A percentile compares a stretch with the other conserved stretches of the same genome.
These are phyloP conservation scores for Scheffersomyces coipomensis DNA, from an alignment of 805 yeast genomes.

Conservation along the genomic window DNA sequence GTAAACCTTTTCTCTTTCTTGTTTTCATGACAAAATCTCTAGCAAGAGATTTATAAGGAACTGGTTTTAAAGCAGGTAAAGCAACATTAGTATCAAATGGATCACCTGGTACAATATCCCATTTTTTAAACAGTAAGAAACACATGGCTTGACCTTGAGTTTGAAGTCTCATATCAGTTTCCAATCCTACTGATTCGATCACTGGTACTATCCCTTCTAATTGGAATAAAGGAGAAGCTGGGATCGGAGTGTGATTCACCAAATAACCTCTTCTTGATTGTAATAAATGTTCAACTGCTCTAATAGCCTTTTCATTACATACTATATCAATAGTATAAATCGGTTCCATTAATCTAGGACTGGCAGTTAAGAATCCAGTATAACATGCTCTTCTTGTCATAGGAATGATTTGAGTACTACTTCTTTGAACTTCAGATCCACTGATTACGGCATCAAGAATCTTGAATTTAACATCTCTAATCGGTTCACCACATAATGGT, in stretches of 20 bases:
- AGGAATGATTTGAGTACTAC: slow-evolving; percentile 73
- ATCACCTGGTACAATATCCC: slow-evolving; percentile 88
- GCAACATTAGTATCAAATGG: slow-evolving; percentile 69
- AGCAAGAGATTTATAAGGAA: slow-evolving; percentile 66
- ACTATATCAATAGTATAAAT: slow-evolving; percentile 59
- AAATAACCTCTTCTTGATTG: slow-evolving; percentile 65
- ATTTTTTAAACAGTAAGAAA: slow-evolving; percentile 60
- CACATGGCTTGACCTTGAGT: slow-evolving; percentile 80
- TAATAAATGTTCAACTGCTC: slow-evolving; percentile 49
- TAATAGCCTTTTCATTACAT: slow-evolving; percentile 48
- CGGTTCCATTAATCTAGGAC: slow-evolving; percentile 84
- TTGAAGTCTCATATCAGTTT: slow-evolving; percentile 75
- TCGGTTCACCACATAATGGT: slow-evolving; percentile 86
- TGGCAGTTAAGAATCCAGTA: slow-evolving; percentile 72
- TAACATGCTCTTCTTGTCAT: slow-evolving; percentile 82
- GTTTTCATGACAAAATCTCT: slow-evolving; percentile 90
- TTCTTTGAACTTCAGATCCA: slow-evolving; percentile 45
- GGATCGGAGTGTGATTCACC: slow-evolving; percentile 50
- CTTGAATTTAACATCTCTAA: slow-evolving; percentile 68
- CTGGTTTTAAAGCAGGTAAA: slow-evolving; percentile 74
- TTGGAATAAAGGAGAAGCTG: slow-evolving; percentile 68
- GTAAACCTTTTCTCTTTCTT: slow-evolving; percentile 81
- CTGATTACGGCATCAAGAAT: slow-evolving; percentile 61
- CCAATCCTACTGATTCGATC: slow-evolving; percentile 87
- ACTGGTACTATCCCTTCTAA: slow-evolving; percentile 75